Evolutionary conservation across 2,329 filamentous ascomycete genomes (phyloP).

Genomic region (Epichloe brachyelytri): DNA sequence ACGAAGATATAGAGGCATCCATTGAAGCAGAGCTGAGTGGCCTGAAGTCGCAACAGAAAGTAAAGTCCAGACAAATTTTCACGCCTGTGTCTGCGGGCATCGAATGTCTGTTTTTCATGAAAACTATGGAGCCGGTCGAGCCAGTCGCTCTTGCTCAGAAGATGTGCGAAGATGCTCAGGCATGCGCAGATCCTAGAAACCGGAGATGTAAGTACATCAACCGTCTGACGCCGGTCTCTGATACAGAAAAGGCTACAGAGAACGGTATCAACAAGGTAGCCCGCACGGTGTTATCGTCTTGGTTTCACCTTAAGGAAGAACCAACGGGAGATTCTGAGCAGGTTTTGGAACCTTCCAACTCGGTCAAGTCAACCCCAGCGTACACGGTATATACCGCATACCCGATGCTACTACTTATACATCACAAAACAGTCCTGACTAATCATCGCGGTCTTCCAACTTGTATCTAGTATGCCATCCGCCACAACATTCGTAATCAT

Average conservation of each 20-base stretch:
- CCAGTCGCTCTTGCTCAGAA: slow-evolving; percentile 39
- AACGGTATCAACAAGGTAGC: slow-evolving; percentile 55
- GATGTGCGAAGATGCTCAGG: slow-evolving; percentile 42
- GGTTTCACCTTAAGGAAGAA: slow-evolving; percentile 40
- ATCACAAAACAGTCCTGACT: not conserved
- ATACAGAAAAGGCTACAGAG: slow-evolving; percentile 52
- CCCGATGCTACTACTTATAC: too few species aligned
- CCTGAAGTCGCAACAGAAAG: slow-evolving; percentile 35
- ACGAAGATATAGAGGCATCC: slow-evolving; percentile 57
- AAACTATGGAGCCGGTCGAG: slow-evolving; percentile 40
- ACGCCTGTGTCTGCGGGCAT: slow-evolving; percentile 40
- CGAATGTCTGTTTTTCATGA: slow-evolving; percentile 53
- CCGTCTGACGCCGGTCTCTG: slow-evolving; percentile 37
- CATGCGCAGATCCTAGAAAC: slow-evolving; percentile 26
- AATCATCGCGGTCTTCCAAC: not conserved
- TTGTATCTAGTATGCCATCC: slow-evolving; percentile 60
- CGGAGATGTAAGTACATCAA: slow-evolving; percentile 46
- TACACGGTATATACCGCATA: slow-evolving; percentile 28
- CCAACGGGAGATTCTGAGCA: slow-evolving; percentile 8
- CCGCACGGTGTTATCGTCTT: slow-evolving; percentile 44
- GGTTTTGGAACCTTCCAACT: not conserved
- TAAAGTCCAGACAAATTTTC: slow-evolving; percentile 34
- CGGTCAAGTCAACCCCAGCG: slow-evolving; percentile 10
- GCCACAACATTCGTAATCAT: slow-evolving; percentile 64
- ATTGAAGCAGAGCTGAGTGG: slow-evolving; percentile 59